Percentiles rank a stretch among this genome's conserved stretches.
Conservation (phyloP, 257 asterid species). For the Solanum piurae region DNA sequence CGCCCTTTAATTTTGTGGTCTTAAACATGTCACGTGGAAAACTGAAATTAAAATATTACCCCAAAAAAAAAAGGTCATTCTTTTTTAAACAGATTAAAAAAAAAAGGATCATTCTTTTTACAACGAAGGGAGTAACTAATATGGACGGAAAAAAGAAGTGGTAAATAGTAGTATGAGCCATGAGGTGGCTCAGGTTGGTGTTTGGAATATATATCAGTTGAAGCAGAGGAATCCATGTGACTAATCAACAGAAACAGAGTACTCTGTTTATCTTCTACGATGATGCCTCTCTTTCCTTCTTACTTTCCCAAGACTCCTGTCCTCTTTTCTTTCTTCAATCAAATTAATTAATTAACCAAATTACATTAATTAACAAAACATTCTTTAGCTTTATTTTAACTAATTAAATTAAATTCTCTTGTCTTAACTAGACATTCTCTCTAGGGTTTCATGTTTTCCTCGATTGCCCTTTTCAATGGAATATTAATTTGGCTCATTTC, state of each 20-base stretch:
- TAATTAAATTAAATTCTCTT: neutral
- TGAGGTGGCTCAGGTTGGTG: neutral
- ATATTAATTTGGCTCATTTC: neutral
- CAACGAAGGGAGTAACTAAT: neutral
- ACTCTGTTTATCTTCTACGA: constrained; percentile 4
- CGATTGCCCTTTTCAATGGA: neutral
- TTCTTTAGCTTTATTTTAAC: neutral
- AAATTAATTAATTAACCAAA: neutral
- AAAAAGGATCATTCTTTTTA: too few relatives aligned
- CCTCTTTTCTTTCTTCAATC: neutral
- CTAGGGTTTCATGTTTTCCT: neutral
- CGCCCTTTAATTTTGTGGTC: too few relatives aligned
- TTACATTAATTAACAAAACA: neutral
- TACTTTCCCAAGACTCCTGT: constrained; percentile 9
- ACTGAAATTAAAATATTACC: too few relatives aligned
- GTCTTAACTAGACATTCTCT: neutral
- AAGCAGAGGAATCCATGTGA: constrained; percentile 11
- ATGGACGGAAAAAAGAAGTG: neutral
- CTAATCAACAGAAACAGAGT: constrained; percentile 3
- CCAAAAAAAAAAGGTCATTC: too few relatives aligned
- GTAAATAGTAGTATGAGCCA: neutral
- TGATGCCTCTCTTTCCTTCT: constrained; percentile 2
- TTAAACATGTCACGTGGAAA: too few relatives aligned
- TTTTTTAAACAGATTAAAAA: too few relatives aligned
- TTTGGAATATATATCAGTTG: neutral